phyloP scores from a whole-genome alignment of 305 asterid species.

The Euphrasia arctica region DNA sequence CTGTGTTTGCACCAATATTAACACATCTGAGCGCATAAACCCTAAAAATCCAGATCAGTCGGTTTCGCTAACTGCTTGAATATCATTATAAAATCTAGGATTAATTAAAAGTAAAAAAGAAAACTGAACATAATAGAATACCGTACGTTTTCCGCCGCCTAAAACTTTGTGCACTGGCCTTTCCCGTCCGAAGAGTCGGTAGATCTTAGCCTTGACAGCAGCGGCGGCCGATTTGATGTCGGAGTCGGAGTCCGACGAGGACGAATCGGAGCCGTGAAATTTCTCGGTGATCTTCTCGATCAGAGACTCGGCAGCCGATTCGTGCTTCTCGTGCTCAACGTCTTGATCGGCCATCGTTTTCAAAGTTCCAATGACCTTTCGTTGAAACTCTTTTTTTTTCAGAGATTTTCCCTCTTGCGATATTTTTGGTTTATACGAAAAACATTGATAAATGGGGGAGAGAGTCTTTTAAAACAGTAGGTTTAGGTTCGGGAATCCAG shows the following conservation, averaged over 20 bases:
- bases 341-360: conserved; percentile 68
- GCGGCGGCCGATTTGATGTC: conserved; percentile 44
- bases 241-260: conserved; percentile 69
- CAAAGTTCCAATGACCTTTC: conserved; percentile 31
- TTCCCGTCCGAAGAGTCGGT: conserved; percentile 74
- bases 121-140: conserved; percentile 23
- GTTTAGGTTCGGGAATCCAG: conserved; percentile 27
- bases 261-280: conserved; percentile 54
- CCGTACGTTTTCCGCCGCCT: conserved; percentile 68
- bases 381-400: conserved; percentile 2
- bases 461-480: conserved; percentile 23
- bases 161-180: conserved; percentile 67
- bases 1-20: background rate
- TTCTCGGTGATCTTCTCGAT: conserved; percentile 66
- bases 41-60: conserved; percentile 7
- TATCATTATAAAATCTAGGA: conserved; percentile 1
- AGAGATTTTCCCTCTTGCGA: conserved; percentile 24
- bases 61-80: background rate
- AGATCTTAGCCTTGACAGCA: conserved; percentile 52
- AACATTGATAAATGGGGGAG: conserved; percentile 11
- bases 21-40: background rate
- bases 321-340: conserved; percentile 61
- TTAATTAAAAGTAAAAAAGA: conserved; percentile 13
- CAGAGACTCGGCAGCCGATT: conserved; percentile 51
- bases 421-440: conserved; percentile 15